Conservation (phyloP, 306 rosid species). For the Sicyos edulis region DNA sequence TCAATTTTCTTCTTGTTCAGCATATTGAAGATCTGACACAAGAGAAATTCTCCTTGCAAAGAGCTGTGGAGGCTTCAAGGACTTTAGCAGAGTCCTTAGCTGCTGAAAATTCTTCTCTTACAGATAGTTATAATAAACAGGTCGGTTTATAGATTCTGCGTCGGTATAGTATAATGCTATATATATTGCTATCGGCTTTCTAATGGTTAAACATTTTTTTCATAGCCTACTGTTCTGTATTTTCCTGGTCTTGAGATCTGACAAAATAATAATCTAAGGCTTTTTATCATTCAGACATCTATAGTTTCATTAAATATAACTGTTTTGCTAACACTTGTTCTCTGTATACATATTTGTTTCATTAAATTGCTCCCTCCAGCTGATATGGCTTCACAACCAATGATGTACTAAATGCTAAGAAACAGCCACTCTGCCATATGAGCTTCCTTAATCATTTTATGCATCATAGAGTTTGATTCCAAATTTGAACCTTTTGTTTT, state of each 20-base stretch:
- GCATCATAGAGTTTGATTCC: conserved; percentile 6
- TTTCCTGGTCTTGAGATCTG: not conserved
- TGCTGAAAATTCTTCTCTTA: conserved; percentile 89
- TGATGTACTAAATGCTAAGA: not conserved
- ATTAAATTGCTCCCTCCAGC: not conserved
- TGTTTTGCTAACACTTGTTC: not conserved
- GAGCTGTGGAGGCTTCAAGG: conserved; percentile 78
- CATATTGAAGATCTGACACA: conserved; percentile 95
- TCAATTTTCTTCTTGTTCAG: conserved; percentile 36
- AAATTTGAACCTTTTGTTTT: conserved; percentile 9
- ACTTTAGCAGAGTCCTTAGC: conserved; percentile 79
- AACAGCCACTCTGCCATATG: not conserved
- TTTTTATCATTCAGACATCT: conserved; percentile 1
- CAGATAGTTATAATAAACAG: conserved; percentile 91
- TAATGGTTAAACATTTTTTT: not conserved
- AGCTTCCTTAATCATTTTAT: not conserved
- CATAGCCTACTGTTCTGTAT: not conserved
- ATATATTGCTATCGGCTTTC: not conserved
- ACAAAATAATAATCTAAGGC: not conserved
- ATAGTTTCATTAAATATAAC: not conserved
- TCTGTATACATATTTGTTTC: not conserved
- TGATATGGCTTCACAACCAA: not conserved
- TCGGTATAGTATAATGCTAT: not conserved
- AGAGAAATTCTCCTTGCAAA: conserved; percentile 87
- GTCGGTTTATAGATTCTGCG: conserved; percentile 32